phyloP scores from a whole-genome alignment of 2,329 filamentous ascomycete species.

The Xylaria hypoxylon region DNA sequence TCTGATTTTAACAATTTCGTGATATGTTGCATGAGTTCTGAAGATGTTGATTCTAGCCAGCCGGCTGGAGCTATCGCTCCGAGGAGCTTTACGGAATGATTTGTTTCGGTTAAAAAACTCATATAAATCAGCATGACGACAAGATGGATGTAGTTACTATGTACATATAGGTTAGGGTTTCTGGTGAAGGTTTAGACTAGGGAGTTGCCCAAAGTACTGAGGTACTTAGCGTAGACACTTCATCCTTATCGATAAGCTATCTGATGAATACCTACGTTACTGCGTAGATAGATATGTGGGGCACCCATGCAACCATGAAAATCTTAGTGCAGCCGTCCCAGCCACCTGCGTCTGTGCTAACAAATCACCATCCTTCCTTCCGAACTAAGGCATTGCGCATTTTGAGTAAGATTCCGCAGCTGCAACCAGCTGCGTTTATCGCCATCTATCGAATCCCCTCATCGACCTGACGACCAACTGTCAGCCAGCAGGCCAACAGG shows the following conservation, averaged over 20 bases:
- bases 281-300: not conserved
- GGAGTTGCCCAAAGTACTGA: too few species aligned
- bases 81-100: too few species aligned
- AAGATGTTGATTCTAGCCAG: not conserved
- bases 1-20: not conserved
- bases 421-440: constrained; percentile 49
- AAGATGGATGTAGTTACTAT: too few species aligned
- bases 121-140: too few species aligned
- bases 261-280: too few species aligned
- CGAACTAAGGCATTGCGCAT: not conserved
- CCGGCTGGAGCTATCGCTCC: too few species aligned
- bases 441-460: constrained; percentile 41
- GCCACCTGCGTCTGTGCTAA: not conserved
- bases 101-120: too few species aligned
- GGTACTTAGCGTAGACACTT: too few species aligned
- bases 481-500: constrained; percentile 50
- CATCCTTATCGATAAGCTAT: too few species aligned
- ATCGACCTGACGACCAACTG: constrained; percentile 50
- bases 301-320: not conserved
- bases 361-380: not conserved
- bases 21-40: too few species aligned
- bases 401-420: constrained; percentile 42
- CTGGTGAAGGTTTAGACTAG: too few species aligned
- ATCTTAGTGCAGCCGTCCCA: not conserved
- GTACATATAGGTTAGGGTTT: too few species aligned